Evolutionary conservation across 1,284 basidiomycete species (phyloP), one percentile per base, ranked within the genome.

Genomic region (Cryptococcus sp.): DNA sequence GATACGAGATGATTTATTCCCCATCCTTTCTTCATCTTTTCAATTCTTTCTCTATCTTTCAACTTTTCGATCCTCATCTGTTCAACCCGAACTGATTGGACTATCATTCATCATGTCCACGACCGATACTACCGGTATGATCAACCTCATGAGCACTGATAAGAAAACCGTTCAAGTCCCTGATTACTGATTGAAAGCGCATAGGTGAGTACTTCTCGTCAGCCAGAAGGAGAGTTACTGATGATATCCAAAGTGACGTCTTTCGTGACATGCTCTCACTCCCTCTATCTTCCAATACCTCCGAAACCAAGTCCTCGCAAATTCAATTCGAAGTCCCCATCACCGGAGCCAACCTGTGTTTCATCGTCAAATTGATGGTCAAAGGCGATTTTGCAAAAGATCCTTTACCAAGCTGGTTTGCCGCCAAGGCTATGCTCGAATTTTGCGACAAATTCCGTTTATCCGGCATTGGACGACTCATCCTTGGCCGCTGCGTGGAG

Each of bases 381-480:
- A 13, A 38, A 42, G 47, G 34, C 36, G 14, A 55, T 23, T 14
- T 42, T 31, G 31, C n/a, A 11, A 6, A 13, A 31, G 44, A 41
- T n/a, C 38, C 38, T 30, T 13, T 23, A 23, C 23, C 11, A 14
- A 49, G 31, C 5, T 14, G 31, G 14, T 13, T 35, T 15, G 38
- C 4, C 14, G 15, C 8, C 23, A 13, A 32, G 30, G 30, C 14
- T 38, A 35, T 55, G 32, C 32, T 55, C 15, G 41, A 55, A 6
- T 42, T 55, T 30, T 55, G 53, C 47, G 47, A 50, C 11, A 6
- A 50, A 41, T 55, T 42, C 46, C 34, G 31, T 10, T 38, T 36
- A 6, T 46, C 14, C 7, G 47, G 15, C 23, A 23, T 55, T 31
- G 47, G 50, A 33, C 34, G 53, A 5, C 10, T 55, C 32, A 14